These are phyloP conservation scores for Chlamydomonas sphaeroides DNA, from an alignment of 139 green algal species.

Conservation along the genomic window DNA sequence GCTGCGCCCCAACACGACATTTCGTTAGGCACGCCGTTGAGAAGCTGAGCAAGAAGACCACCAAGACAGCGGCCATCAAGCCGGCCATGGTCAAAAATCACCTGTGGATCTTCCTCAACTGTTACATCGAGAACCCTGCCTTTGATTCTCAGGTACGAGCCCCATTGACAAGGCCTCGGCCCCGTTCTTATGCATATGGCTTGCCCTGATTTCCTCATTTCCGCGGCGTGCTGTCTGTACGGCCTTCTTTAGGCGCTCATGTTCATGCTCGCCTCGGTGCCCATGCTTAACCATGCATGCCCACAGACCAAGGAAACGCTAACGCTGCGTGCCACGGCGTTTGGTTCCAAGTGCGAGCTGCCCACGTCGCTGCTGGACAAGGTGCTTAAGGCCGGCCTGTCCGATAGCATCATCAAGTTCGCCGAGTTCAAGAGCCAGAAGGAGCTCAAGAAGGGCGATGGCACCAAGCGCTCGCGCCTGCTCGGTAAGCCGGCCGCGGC, in stretches of 20 bases:
- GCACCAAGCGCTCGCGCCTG: conserved; percentile 83
- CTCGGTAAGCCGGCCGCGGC: conserved; percentile 23
- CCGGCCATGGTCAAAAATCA: conserved; percentile 98
- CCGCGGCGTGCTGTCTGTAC: no score
- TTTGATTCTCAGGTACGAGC: conserved; percentile 94
- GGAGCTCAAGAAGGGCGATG: conserved; percentile 97
- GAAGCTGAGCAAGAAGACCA: conserved; percentile 95
- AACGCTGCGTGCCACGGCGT: conserved; percentile 84
- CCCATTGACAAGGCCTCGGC: no score
- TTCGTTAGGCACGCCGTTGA: conserved; percentile 67
- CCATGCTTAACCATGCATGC: no score
- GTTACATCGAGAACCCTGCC: conserved; percentile 96
- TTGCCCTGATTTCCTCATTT: no score
- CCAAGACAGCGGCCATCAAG: conserved; percentile 93
- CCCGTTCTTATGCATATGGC: no score
- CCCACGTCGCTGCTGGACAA: conserved; percentile 92
- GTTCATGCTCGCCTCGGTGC: no score
- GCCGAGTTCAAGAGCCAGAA: conserved; percentile 94
- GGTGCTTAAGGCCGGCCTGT: conserved; percentile 81
- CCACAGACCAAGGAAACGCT: conserved; percentile 97
- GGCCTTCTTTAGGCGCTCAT: no score
- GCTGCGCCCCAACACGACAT: not conserved
- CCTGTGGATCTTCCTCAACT: conserved; percentile 98
- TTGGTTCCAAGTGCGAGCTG: conserved; percentile 96
- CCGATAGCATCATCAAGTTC: conserved; percentile 91